Conservation (phyloP, 176 grass and related monocot genomes). For the Eragrostis curvula region DNA sequence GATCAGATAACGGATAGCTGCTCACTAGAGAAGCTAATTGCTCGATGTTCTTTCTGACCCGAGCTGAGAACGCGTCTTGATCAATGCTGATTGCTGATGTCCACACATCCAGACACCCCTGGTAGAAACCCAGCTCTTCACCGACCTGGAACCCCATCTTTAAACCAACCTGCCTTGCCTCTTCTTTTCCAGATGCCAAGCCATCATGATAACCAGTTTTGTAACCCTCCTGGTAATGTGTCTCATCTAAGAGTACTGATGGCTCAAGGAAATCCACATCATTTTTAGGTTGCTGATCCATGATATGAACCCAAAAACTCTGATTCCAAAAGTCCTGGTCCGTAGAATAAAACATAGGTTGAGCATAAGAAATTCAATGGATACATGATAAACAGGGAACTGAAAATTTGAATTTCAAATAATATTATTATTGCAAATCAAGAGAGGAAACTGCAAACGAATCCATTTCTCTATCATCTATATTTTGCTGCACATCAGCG, state of each 20-base stretch:
- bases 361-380: neutral
- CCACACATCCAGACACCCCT: slow-evolving; percentile 77
- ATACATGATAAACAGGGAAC: neutral
- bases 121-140: slow-evolving; percentile 86
- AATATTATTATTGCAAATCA: neutral
- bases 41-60: slow-evolving; percentile 66
- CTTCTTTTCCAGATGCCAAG: slow-evolving; percentile 65
- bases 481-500: neutral
- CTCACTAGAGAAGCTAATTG: slow-evolving; percentile 58
- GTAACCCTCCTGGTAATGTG: slow-evolving; percentile 69
- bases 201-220: slow-evolving; percentile 73
- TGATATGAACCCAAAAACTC: slow-evolving; percentile 9
- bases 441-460: slow-evolving; percentile 1
- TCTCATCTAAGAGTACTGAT: slow-evolving; percentile 67
- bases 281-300: slow-evolving; percentile 54
- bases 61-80: slow-evolving; percentile 55
- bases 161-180: slow-evolving; percentile 71
- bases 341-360: slow-evolving; percentile 1
- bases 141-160: slow-evolving; percentile 72
- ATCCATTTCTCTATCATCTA: neutral
- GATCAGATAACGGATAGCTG: slow-evolving; percentile 59
- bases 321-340: slow-evolving; percentile 28
- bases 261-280: slow-evolving; percentile 62
- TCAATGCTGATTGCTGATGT: slow-evolving; percentile 50
- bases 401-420: neutral